Conservation (phyloP, 306 rosid genomes). For the Alnus rubra region DNA sequence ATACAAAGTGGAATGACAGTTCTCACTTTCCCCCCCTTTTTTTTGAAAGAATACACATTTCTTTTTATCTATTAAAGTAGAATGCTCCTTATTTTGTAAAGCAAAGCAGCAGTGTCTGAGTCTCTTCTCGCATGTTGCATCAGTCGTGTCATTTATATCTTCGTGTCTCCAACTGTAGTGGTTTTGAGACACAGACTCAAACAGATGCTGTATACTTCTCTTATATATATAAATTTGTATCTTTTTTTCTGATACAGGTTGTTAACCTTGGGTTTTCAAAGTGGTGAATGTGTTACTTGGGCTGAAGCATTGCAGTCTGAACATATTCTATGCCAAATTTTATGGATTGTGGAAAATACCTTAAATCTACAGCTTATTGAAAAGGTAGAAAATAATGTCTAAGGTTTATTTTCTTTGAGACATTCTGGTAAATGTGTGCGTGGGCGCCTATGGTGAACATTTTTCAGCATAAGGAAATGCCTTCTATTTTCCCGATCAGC, state of each 20-base stretch:
- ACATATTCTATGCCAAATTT: constrained; percentile 50
- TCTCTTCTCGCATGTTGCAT: constrained; percentile 1
- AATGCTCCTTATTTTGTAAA: background rate
- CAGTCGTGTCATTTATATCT: background rate
- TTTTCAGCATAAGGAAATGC: background rate
- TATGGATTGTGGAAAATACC: constrained; percentile 90
- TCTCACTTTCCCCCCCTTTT: background rate
- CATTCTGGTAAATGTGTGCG: background rate
- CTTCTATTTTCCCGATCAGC: background rate
- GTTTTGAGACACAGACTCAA: background rate
- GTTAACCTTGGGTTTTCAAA: constrained; percentile 65
- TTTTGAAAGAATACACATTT: background rate
- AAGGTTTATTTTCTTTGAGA: constrained; percentile 1
- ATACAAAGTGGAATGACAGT: background rate
- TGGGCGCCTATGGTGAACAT: background rate
- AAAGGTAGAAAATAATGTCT: constrained; percentile 56
- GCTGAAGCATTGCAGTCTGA: constrained; percentile 70
- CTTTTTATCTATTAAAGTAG: background rate
- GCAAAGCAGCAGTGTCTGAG: background rate
- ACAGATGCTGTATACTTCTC: no score
- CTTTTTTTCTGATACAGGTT: constrained; percentile 44
- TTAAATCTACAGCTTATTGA: constrained; percentile 75
- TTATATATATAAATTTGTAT: no score
- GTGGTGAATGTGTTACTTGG: constrained; percentile 61
- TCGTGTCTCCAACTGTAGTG: background rate